A percentile compares a stretch with the other conserved stretches of the same genome.
Conservation (phyloP, 371 early-diverging fungal species). For the Actinomucor elegans region DNA sequence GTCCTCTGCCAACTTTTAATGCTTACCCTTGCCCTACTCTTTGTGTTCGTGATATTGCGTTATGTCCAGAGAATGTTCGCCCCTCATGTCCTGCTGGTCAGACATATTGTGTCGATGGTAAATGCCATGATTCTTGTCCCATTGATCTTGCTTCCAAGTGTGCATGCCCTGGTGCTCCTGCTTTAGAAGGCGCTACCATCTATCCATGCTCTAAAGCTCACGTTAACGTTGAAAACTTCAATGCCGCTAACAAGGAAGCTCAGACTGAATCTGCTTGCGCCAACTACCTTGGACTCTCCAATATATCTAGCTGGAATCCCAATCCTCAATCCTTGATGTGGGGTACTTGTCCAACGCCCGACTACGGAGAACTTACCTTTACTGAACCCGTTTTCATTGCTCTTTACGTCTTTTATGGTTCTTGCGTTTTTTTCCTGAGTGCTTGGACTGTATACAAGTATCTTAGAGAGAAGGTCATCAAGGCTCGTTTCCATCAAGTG, state of each 20-base stretch:
- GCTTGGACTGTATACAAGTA: constrained; percentile 63
- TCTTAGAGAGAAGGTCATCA: constrained; percentile 24
- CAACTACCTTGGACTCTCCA: constrained; percentile 20
- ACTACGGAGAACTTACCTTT: constrained; percentile 42
- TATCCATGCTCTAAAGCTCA: constrained; percentile 27
- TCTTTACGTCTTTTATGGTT: constrained; percentile 56
- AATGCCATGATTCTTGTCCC: constrained; percentile 41
- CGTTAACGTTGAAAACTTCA: constrained; percentile 42
- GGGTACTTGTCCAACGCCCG: constrained; percentile 55
- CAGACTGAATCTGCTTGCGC: constrained; percentile 47
- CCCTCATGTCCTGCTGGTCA: constrained; percentile 40
- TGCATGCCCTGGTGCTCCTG: constrained; percentile 38
- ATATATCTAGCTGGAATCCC: constrained; percentile 38
- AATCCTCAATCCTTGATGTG: constrained; percentile 42
- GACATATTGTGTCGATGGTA: constrained; percentile 52
- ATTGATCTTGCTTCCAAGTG: constrained; percentile 28
- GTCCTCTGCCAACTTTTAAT: constrained; percentile 41
- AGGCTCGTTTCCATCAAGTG: constrained; percentile 6
- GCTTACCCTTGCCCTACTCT: constrained; percentile 49
- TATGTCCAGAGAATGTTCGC: constrained; percentile 31
- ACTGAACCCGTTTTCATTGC: constrained; percentile 48
- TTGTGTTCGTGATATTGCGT: constrained; percentile 42
- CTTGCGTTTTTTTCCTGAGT: constrained; percentile 53
- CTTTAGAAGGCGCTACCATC: constrained; percentile 13
- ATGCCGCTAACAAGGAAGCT: constrained; percentile 37